phyloP scores from a whole-genome alignment of 148 eudicot species.

The Drosera capensis region DNA sequence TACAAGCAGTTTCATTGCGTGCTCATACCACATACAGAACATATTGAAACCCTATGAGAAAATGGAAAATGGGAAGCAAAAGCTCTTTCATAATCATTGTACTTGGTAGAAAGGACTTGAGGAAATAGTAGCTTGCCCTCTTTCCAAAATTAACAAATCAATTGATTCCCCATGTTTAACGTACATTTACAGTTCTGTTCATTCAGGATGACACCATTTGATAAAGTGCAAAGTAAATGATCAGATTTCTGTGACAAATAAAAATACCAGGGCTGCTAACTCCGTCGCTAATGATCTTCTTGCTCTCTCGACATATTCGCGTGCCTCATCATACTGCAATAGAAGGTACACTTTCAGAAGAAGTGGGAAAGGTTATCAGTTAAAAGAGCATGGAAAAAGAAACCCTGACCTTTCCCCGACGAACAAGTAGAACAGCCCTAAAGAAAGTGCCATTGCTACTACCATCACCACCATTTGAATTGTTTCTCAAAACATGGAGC shows the following conservation, averaged over 20 bases:
- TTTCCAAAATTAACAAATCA: background rate
- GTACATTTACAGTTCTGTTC: too few relatives aligned
- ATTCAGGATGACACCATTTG: too few relatives aligned
- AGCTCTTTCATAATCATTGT: too few relatives aligned
- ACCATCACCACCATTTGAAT: slow-evolving; percentile 81
- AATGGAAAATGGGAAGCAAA: background rate
- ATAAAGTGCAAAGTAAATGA: slow-evolving; percentile 5
- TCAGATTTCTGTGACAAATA: background rate
- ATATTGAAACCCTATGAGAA: background rate
- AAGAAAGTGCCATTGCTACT: slow-evolving; percentile 87
- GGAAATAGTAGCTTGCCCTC: too few relatives aligned
- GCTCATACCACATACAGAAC: too few relatives aligned
- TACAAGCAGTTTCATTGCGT: slow-evolving; percentile 10
- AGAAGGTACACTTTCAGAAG: slow-evolving; percentile 4
- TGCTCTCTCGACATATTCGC: slow-evolving; percentile 89
- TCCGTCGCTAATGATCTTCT: slow-evolving; percentile 95
- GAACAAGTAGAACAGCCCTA: slow-evolving; percentile 85
- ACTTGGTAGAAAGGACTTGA: too few relatives aligned
- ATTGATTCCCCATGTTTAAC: too few relatives aligned
- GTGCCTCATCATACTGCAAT: slow-evolving; percentile 89
- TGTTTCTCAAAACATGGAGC: slow-evolving; percentile 67
- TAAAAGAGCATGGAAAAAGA: background rate
- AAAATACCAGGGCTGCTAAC: slow-evolving; percentile 81
- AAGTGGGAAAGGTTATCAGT: background rate
- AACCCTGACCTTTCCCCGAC: slow-evolving; percentile 60